Evolutionary conservation across 345 rosid genomes (phyloP), one percentile per base, ranked within the genome.

Genomic region (Citrus medica): DNA sequence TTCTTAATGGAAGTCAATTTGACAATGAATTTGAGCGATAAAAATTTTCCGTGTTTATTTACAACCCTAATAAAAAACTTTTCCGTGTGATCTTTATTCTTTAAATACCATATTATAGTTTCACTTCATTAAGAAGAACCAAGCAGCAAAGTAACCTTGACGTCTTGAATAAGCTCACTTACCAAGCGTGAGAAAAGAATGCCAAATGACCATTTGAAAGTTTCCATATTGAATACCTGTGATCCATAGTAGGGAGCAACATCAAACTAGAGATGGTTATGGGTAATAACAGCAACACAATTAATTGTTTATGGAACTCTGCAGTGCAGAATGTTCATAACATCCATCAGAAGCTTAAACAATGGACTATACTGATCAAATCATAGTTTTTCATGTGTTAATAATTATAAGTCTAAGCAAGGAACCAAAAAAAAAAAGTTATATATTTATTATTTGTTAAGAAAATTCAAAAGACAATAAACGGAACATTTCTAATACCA

Each of bases 151-250:
- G 13, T 56, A 61, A 40, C 21, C 17, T 30, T 25, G 38, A 61
- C 21, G 79, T 37, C n/a, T 27, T 24, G 37, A 53, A 27, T 27
- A 83, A 79, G 16, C 59, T 72, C 27, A 67, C 98, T 87, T 86
- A 95, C 99, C 97, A 95, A 88, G 68, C 98, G 94, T 48, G 99
- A 95, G 89, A 95, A 93, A 58, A 95, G 91, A 78, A 95, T 95
- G 67, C 99, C 98, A 69, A 95, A 93, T 64, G 99, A 93, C 99
- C 99, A 95, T 79, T 78, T 93, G 91, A 95, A 95, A 21, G 94
- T 90, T 81, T 93, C 98, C 67, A 90, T 76, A 82, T 95, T 95
- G 85, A 90, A 95, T 63, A 91, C 95, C 98, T 95, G 87, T 65
- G 83, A 37, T 64, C 46, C 61, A 82, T 55, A 67, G 37, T 73